phyloP scores from a whole-genome alignment of 805 yeast species.

The Spathaspora gorwiae region DNA sequence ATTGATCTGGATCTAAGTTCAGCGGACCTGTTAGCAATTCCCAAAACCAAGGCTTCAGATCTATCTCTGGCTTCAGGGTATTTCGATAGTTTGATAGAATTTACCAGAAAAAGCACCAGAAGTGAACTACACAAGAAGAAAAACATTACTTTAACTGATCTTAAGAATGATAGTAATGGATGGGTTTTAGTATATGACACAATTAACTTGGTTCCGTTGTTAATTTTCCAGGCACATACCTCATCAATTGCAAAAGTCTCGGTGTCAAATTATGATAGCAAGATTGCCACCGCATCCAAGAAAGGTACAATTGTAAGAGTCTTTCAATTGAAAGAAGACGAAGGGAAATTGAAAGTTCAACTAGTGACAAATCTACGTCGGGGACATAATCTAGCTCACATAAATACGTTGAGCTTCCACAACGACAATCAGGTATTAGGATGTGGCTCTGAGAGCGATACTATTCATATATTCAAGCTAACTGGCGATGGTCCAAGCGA shows the following conservation, averaged over 20 bases:
- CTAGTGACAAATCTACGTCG: conserved; percentile 34
- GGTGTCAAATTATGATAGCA: conserved; percentile 20
- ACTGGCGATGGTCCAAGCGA: conserved; percentile 5
- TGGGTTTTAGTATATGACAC: conserved; percentile 41
- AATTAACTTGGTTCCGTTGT: conserved; percentile 23
- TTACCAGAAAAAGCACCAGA: conserved; percentile 18
- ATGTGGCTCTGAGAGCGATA: conserved; percentile 37
- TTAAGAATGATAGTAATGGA: conserved; percentile 24
- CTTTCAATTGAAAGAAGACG: conserved; percentile 16
- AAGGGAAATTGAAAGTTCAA: conserved; percentile 15
- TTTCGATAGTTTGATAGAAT: conserved; percentile 19
- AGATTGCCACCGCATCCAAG: conserved; percentile 38
- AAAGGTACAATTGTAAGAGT: conserved; percentile 42
- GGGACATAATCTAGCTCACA: conserved; percentile 34
- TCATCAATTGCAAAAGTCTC: conserved; percentile 29
- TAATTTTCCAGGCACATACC: conserved; percentile 38
- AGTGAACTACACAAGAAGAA: conserved; percentile 9
- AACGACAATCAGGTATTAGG: conserved; percentile 30
- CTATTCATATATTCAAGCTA: conserved; percentile 37
- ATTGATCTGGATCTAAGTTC: not conserved
- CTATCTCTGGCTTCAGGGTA: conserved; percentile 3
- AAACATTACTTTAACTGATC: conserved; percentile 21
- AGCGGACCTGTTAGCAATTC: not conserved
- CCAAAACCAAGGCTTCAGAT: conserved; percentile 18
- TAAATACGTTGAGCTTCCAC: conserved; percentile 33